phyloP scores from a whole-genome alignment of 768 basidiomycete genomes.

The Russula dissimulans region DNA sequence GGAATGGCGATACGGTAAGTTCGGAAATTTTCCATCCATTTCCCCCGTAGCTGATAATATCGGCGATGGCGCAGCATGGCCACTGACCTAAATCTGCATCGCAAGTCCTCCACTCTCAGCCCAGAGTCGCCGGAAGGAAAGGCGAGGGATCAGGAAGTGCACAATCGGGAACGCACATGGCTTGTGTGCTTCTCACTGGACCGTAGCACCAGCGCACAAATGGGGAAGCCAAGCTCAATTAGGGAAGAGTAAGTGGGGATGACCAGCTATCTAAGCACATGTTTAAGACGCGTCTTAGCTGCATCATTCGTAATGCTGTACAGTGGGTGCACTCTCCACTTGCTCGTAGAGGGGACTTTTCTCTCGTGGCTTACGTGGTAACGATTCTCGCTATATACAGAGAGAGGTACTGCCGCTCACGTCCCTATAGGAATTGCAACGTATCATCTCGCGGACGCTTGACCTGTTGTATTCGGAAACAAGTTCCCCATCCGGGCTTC shows the following conservation, averaged over 20 bases:
- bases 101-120: slow-evolving; percentile 57
- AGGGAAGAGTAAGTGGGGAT: slow-evolving; percentile 76
- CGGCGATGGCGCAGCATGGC: slow-evolving; percentile 59
- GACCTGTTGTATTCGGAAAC: slow-evolving; percentile 86
- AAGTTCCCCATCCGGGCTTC: slow-evolving; percentile 70
- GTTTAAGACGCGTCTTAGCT: slow-evolving; percentile 35
- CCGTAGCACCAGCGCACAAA: slow-evolving; percentile 85
- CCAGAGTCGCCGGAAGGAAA: slow-evolving; percentile 71
- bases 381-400: slow-evolving; percentile 24
- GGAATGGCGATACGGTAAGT: slow-evolving; percentile 77
- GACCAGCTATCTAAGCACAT: neutral
- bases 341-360: slow-evolving; percentile 55
- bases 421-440: slow-evolving; percentile 63
- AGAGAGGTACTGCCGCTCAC: slow-evolving; percentile 7
- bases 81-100: slow-evolving; percentile 90
- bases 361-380: slow-evolving; percentile 71
- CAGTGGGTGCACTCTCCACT: slow-evolving; percentile 65
- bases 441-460: slow-evolving; percentile 77
- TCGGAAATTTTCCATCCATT: neutral
- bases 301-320: slow-evolving; percentile 74
- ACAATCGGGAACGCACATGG: slow-evolving; percentile 95
- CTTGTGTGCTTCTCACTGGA: slow-evolving; percentile 80
- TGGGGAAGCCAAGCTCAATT: slow-evolving; percentile 92
- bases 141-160: slow-evolving; percentile 73
- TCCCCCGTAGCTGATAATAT: slow-evolving; percentile 1